Percentiles rank a stretch among this genome's conserved stretches.
Evolutionary conservation across 176 grass and related monocot species (phyloP).

Genomic region (Chrysopogon serrulatus): DNA sequence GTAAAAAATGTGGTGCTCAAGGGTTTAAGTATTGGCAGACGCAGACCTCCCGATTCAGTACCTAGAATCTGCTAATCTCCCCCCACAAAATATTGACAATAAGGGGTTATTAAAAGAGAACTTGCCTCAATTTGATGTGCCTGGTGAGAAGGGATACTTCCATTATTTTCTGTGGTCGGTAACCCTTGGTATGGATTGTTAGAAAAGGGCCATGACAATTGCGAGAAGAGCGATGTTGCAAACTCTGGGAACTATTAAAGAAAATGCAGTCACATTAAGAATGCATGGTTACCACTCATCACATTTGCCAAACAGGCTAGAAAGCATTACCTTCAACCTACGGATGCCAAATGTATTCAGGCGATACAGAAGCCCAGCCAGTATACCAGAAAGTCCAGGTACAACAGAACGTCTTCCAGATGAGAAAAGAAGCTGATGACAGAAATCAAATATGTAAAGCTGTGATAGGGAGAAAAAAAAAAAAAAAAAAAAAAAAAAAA

Average conservation of each 20-base stretch:
- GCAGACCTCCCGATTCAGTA: neutral
- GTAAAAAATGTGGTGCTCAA: neutral
- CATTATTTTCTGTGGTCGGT: conserved; percentile 37
- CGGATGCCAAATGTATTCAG: conserved; percentile 85
- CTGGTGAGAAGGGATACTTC: conserved; percentile 28
- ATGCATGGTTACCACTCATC: neutral
- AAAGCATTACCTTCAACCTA: conserved; percentile 64
- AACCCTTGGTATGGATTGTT: conserved; percentile 57
- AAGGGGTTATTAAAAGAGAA: neutral
- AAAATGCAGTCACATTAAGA: neutral
- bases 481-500: neutral
- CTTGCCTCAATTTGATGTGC: conserved; percentile 55
- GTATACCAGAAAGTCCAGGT: conserved; percentile 77
- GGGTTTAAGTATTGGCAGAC: neutral
- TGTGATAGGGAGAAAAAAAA: neutral
- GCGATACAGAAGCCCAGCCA: conserved; percentile 76
- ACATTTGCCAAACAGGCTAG: conserved; percentile 11
- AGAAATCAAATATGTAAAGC: conserved; percentile 37
- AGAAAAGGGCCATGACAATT: conserved; percentile 39
- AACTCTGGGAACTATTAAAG: conserved; percentile 61
- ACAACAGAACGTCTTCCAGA: conserved; percentile 73
- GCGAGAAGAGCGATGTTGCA: conserved; percentile 39
- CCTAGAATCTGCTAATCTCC: neutral
- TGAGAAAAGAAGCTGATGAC: conserved; percentile 79
- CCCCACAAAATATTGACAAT: neutral